Base-by-base conservation (phyloP, 371 early-diverging fungal genomes). In the Smittium mucronatum region DNA sequence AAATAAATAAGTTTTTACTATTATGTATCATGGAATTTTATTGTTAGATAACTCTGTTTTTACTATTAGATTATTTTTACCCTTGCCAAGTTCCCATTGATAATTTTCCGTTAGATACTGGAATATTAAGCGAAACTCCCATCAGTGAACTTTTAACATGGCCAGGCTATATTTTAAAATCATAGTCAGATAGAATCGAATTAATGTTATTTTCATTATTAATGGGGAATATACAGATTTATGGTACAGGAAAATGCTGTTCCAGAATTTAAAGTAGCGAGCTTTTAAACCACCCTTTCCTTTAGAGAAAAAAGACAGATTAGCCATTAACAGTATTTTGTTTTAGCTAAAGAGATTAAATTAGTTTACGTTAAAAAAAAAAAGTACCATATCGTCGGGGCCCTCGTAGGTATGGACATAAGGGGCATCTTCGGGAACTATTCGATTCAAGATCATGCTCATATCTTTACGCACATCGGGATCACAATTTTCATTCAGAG, bases 21-120 rank as follows among this genome's bases (percentile, higher is more conserved):
- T n/a, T n/a, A n/a, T n/a, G n/a, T n/a, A n/a, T n/a, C n/a, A n/a
- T n/a, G n/a, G n/a, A n/a, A n/a, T n/a, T n/a, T n/a, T n/a, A n/a
- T 33, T 31, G 59, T 66, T 57, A n/a, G 57, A 1, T 65, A 25
- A 26, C 29, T 17, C 16, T 16, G 64, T 68, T 15, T 36, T 15
- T 30, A 25, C 8, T 11, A 5, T 1, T 30, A 15, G 71, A 79
- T 80, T 83, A 86, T 89, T n/a, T n/a, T n/a, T n/a, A n/a, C n/a
- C 95, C 95, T 81, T 92, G 93, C 93, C 93, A 92, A n/a, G 87
- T 90, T n/a, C 92, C 93, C 16, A 90, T 78, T 29, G 85, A 88
- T 25, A 95, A 75, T 34, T 77, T 75, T 0, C 95, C 94, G 36
- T 92, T 81, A 11, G 82, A 82, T 58, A 95, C 88, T 0, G 96